These are phyloP conservation scores for Prasinococcaceae sp. DNA, from an alignment of 139 green algal genomes.

Conservation along the genomic window DNA sequence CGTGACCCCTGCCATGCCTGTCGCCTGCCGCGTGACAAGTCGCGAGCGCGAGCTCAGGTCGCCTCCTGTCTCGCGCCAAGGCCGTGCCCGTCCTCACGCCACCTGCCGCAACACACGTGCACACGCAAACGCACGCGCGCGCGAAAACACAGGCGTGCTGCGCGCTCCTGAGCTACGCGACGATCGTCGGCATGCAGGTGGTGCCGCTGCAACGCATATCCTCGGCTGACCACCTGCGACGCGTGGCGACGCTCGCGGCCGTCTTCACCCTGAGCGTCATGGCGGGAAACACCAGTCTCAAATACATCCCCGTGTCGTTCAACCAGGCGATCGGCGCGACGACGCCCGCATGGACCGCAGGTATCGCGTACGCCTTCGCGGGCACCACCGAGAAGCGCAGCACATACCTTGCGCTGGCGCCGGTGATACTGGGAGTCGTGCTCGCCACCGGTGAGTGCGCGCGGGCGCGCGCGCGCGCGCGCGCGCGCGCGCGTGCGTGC, in stretches of 20 bases:
- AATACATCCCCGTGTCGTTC: slow-evolving; percentile 68
- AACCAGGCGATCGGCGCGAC: slow-evolving; percentile 75
- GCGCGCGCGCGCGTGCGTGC: no score
- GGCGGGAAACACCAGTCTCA: slow-evolving; percentile 61
- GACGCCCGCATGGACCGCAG: slow-evolving; percentile 75
- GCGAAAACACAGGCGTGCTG: no score
- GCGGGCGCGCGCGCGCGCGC: no score
- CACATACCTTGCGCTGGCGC: slow-evolving; percentile 62
- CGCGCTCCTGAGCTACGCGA: slow-evolving; percentile 30
- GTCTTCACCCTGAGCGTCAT: slow-evolving; percentile 73
- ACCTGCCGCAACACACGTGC: no score
- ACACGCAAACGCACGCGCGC: no score
- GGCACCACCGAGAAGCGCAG: slow-evolving; percentile 30
- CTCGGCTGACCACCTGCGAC: slow-evolving; percentile 37
- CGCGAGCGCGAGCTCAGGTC: no score
- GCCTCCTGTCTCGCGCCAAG: no score
- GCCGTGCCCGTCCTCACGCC: no score
- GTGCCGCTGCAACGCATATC: slow-evolving; percentile 45
- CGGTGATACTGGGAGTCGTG: slow-evolving; percentile 67
- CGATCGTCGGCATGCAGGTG: slow-evolving; percentile 18
- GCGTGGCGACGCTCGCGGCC: slow-evolving; percentile 48
- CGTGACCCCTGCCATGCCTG: no score
- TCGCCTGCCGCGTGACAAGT: no score
- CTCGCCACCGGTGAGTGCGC: slow-evolving; percentile 63
- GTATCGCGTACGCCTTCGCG: slow-evolving; percentile 39